These are phyloP conservation scores for Uncinocarpus reesii DNA, from an alignment of 2,329 filamentous ascomycete genomes.

Conservation along the genomic window DNA sequence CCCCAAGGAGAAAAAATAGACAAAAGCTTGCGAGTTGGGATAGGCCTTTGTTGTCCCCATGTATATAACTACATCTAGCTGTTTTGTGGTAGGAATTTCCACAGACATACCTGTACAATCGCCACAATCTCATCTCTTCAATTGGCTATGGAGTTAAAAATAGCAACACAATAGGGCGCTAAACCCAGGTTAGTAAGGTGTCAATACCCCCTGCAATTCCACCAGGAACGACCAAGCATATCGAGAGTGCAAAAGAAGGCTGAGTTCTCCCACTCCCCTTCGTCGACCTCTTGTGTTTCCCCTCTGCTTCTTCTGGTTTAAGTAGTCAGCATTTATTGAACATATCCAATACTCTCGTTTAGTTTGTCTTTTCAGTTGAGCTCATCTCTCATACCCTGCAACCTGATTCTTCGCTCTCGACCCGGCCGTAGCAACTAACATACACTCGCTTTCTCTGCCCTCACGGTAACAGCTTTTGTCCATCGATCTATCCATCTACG, in stretches of 20 bases:
- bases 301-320: neutral
- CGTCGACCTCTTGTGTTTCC: neutral
- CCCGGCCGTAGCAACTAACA: no score
- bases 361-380: neutral
- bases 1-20: constrained; percentile 57
- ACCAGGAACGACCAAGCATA: neutral
- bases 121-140: no score
- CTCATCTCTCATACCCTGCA: neutral
- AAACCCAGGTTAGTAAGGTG: constrained; percentile 5
- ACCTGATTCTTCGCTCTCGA: no score
- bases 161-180: neutral
- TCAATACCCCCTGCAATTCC: constrained; percentile 5
- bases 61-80: no score
- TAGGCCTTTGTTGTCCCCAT: neutral
- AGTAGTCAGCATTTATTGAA: neutral
- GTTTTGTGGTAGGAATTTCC: no score
- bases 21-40: neutral
- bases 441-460: constrained; percentile 1
- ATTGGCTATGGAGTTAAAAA: neutral
- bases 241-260: neutral
- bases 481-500: no score
- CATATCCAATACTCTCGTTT: constrained; percentile 4
- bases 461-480: no score
- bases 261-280: neutral
- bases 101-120: no score